Evolutionary conservation across 169 alveolate species (phyloP).

Genomic region (Perkinsus marinus): DNA sequence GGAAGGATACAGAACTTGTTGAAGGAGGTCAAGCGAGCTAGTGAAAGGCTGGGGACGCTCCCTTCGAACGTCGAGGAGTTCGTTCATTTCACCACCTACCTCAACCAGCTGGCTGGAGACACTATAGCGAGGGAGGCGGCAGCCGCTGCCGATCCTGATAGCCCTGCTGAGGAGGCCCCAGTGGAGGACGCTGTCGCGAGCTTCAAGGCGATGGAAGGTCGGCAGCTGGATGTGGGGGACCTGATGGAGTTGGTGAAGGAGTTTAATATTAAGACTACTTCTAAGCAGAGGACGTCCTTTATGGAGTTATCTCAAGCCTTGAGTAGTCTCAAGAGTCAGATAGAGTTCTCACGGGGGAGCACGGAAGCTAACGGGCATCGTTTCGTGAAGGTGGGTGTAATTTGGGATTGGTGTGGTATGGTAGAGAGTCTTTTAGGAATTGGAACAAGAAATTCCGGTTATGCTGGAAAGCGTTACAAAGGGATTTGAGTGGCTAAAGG

Average conservation of each 20-base stretch:
- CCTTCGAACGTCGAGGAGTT: conserved; percentile 52
- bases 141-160: background rate
- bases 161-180: background rate
- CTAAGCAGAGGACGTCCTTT: background rate
- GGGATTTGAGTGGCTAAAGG: background rate
- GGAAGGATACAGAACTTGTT: conserved; percentile 25
- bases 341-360: conserved; percentile 9
- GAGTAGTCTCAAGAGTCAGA: conserved; percentile 10
- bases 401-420: background rate
- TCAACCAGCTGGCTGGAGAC: background rate
- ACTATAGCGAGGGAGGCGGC: background rate
- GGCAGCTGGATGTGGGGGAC: conserved; percentile 5
- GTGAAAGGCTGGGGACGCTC: conserved; percentile 32
- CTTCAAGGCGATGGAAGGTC: background rate
- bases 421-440: background rate
- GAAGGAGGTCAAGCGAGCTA: conserved; percentile 29
- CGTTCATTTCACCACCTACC: background rate
- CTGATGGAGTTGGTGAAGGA: conserved; percentile 10
- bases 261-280: background rate
- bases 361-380: conserved; percentile 8
- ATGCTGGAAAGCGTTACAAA: conserved; percentile 4
- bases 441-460: conserved; percentile 2
- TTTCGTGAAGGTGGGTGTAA: background rate
- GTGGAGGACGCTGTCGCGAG: background rate
- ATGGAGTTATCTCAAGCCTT: conserved; percentile 11